Base-by-base conservation (phyloP, 371 early-diverging fungal genomes). In the Fennellomyces sp. region DNA sequence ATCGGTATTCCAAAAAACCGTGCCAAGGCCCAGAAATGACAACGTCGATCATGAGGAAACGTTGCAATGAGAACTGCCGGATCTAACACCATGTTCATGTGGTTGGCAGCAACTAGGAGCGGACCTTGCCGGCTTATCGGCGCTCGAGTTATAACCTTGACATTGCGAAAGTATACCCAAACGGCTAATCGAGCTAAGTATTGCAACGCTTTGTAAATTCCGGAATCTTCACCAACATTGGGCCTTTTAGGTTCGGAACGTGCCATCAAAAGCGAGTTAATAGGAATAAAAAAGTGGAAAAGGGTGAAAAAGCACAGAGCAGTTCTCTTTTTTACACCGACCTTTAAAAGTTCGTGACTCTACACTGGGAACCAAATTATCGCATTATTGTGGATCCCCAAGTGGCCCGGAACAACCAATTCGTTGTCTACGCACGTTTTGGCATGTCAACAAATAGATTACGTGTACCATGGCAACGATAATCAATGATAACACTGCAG, bases 1-100 rank as follows among this genome's bases (percentile, higher is more conserved):
- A 75, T 33, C n/a, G 80, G 80, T 60, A 82, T 80, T 52, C 56
- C 56, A 59, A 83, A 85, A 56, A 85, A 75, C 21, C 78, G 68
- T 31, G 77, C 76, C 17, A 81, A 67, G 3, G 86, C 86, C 86
- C 86, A 85, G 50, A 85, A 82, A 61, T 85, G 86, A 56, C 78
- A 72, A 7, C 75, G 75, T 35, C 84, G 68, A 12, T 66, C 64
- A 45, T 85, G 78, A 4, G 86, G 86, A 61, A 82, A 74, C 19
- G 79, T 79, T 26, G 70, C 74, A 25, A 78, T 73, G 5, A 85
- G 51, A 7, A 85, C 70, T 17, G 73, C 78, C 17, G 84, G 83
- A 67, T 85, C 86, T 19, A 85, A 63, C 0, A 83, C 78, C 86
- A 85, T 85, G 61, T 85, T 85, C 48, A 71, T 73, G 55, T 83